Percentiles rank a stretch among this genome's conserved stretches.
Conservation (phyloP, 495 filamentous ascomycete genomes). For the Aspergillus egyptiacus region DNA sequence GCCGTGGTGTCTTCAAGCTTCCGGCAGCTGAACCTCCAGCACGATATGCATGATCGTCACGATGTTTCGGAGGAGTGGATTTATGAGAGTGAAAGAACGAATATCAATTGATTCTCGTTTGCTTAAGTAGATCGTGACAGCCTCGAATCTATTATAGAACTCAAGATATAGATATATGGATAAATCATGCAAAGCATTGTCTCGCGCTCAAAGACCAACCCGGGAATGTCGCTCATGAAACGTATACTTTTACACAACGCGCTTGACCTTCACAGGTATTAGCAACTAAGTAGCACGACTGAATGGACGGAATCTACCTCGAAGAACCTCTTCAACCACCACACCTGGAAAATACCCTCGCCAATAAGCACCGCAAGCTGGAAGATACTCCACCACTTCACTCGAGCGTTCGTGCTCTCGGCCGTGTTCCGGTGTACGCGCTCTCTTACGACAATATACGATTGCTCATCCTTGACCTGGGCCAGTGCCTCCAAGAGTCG, state of each 20-base stretch:
- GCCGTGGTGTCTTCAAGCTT: too few relatives aligned
- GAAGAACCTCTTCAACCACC: constrained; percentile 98
- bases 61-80: too few relatives aligned
- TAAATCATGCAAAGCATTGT: constrained; percentile 9
- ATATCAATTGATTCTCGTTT: too few relatives aligned
- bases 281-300: neutral
- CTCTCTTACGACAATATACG: constrained; percentile 93
- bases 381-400: constrained; percentile 99
- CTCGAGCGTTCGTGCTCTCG: constrained; percentile 92
- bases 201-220: constrained; percentile 6
- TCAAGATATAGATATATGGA: constrained; percentile 1
- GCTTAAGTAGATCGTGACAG: neutral
- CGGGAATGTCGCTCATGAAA: constrained; percentile 4
- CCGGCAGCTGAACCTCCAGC: too few relatives aligned
- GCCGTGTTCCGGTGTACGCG: constrained; percentile 95
- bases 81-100: neutral
- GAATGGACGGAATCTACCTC: constrained; percentile 54
- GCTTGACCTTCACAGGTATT: constrained; percentile 33
- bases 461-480: constrained; percentile 95
- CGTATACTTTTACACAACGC: constrained; percentile 33
- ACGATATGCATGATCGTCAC: too few relatives aligned
- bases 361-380: constrained; percentile 84
- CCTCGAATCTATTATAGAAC: neutral
- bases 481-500: constrained; percentile 76
- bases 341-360: constrained; percentile 95